A percentile compares a stretch with the other conserved stretches of the same genome.
These are phyloP conservation scores for Pleurotus ostreatus DNA, from an alignment of 768 basidiomycete species.

Conservation along the genomic window DNA sequence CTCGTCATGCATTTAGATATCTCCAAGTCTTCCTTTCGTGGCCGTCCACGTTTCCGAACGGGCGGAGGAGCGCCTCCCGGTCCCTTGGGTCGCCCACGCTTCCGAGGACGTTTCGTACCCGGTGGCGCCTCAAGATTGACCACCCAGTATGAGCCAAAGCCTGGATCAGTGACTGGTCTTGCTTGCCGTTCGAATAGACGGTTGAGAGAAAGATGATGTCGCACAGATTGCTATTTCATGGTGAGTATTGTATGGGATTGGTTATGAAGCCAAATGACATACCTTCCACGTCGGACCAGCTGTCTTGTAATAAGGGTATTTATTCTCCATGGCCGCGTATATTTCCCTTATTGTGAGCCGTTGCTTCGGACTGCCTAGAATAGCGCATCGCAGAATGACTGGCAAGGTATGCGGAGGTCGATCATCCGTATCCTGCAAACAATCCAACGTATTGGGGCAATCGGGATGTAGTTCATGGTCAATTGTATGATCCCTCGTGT, in stretches of 20 bases:
- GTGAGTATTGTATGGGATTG: constrained; percentile 11
- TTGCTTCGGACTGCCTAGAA: constrained; percentile 70
- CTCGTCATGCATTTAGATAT: neutral
- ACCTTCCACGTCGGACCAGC: constrained; percentile 88
- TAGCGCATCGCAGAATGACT: constrained; percentile 80
- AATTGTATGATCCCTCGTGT: constrained; percentile 22
- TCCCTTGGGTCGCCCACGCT: constrained; percentile 56
- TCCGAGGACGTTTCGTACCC: constrained; percentile 81
- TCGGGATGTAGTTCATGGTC: constrained; percentile 66
- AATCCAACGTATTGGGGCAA: constrained; percentile 74
- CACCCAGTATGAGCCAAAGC: constrained; percentile 87
- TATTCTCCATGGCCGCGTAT: constrained; percentile 82
- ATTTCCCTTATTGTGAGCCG: constrained; percentile 82
- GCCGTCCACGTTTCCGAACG: constrained; percentile 10
- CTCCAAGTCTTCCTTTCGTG: constrained; percentile 33
- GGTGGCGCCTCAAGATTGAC: constrained; percentile 85
- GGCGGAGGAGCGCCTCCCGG: constrained; percentile 1
- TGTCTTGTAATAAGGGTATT: constrained; percentile 77
- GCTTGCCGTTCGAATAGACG: constrained; percentile 79
- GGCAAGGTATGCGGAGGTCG: constrained; percentile 83
- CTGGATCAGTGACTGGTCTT: constrained; percentile 79
- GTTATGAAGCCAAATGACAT: constrained; percentile 13
- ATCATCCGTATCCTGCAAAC: constrained; percentile 74
- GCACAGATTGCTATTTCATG: constrained; percentile 70
- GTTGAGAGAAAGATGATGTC: constrained; percentile 81